Evolutionary conservation across 305 asterid species (phyloP), one percentile per base, ranked within the genome.

Genomic region (Fraxinus albicans): DNA sequence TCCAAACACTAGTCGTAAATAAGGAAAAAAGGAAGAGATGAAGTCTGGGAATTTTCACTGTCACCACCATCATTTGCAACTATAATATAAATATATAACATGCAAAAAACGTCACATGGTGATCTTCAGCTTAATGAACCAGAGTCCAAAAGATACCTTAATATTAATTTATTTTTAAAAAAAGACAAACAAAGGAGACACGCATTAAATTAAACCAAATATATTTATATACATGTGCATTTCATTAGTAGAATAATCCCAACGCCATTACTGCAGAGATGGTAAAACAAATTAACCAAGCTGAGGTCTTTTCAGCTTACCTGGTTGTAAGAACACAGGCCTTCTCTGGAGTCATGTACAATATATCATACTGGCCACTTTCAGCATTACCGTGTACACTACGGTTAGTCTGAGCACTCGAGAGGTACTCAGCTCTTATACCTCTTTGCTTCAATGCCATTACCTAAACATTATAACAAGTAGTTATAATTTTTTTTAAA

Each of bases 361-460:
- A 75, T 87, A 96, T 82, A 77, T 89, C 91, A 82, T 89, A 92
- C 74, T 73, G 88, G 75, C 99, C 98, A 80, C 88, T 84, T 87
- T 94, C 98, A 83, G 97, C 97, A 82, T 90, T 89, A 69, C 84
- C 19, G 55, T 87, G 88, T 79, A 89, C 98, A 83, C 84, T 90
- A 3, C 80, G 82, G 86, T 91, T 88, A 84, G 88, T 90, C 89
- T 91, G 99, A 87, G 96, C 94, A 86, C 98, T 92, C 38, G 99
- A 96, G 76, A 96, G 92, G 89, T 91, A 91, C 87, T 93, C 98
- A 0, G 98, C 95, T 55, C 78, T 85, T 82, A 95, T 91, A 38
- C 98, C 98, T 89, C 98, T 90, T 83, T 94, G 90, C 88, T 93
- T 96, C 90, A 94, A 81, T 25, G 98, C 95, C 98, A 96, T 94